These are phyloP conservation scores for Zygosaccharomyces pseudorouxii DNA, from an alignment of 805 yeast species.

Conservation along the genomic window DNA sequence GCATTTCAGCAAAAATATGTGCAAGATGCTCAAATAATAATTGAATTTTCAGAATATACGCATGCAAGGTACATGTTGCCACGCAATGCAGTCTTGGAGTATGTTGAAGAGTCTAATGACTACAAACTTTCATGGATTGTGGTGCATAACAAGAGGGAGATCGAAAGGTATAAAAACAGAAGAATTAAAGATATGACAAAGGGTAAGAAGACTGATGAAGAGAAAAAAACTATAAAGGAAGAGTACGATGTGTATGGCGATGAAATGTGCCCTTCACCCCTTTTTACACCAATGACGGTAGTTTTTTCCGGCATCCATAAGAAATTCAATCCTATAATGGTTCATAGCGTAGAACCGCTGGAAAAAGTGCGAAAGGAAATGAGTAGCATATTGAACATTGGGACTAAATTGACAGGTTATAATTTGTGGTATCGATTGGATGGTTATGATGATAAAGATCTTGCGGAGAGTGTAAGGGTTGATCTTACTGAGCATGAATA, in stretches of 20 bases:
- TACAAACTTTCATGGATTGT: slow-evolving; percentile 34
- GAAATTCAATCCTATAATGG: slow-evolving; percentile 57
- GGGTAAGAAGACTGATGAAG: slow-evolving; percentile 21
- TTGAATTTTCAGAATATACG: slow-evolving; percentile 81
- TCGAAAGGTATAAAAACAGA: slow-evolving; percentile 21
- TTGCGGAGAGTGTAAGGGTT: slow-evolving; percentile 60
- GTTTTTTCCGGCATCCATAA: slow-evolving; percentile 61
- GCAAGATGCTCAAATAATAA: slow-evolving; percentile 65
- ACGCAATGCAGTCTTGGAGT: slow-evolving; percentile 68
- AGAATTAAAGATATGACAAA: slow-evolving; percentile 17
- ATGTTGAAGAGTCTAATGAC: slow-evolving; percentile 27
- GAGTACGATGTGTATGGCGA: slow-evolving; percentile 26
- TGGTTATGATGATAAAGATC: slow-evolving; percentile 60
- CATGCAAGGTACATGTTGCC: slow-evolving; percentile 73
- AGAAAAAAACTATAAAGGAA: slow-evolving; percentile 12
- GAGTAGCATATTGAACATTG: slow-evolving; percentile 55
- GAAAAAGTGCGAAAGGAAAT: slow-evolving; percentile 56
- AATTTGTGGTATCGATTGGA: slow-evolving; percentile 83
- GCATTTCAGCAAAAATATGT: slow-evolving; percentile 73
- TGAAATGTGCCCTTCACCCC: slow-evolving; percentile 38
- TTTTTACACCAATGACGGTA: slow-evolving; percentile 60
- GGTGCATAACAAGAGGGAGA: slow-evolving; percentile 31
- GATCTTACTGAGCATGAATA: slow-evolving; percentile 53
- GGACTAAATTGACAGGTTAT: slow-evolving; percentile 55
- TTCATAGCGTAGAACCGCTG: slow-evolving; percentile 57